Evolutionary conservation across 148 eudicot species (phyloP).

Genomic region (Rhododendron griersonianum): DNA sequence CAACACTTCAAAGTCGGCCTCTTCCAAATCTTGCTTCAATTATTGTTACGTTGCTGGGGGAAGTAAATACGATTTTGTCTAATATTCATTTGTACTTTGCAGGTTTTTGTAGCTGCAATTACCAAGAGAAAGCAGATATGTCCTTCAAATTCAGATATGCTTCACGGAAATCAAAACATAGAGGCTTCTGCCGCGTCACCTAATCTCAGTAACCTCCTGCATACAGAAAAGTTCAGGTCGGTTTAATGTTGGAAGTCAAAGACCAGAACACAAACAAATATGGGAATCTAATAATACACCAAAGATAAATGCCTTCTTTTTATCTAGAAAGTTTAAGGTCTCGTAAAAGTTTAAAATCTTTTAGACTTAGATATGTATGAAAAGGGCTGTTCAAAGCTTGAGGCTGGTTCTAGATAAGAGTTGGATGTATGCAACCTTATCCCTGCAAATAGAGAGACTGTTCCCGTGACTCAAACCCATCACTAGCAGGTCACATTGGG

Average conservation of each 20-base stretch:
- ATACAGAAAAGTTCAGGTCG: constrained; percentile 73
- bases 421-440: not conserved
- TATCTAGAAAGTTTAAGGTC: not conserved
- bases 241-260: not conserved
- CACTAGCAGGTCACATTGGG: not conserved
- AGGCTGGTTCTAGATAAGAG: not conserved
- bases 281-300: not conserved
- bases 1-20: not conserved
- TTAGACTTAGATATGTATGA: not conserved
- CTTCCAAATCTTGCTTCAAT: not conserved
- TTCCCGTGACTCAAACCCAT: not conserved
- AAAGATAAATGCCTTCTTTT: not conserved
- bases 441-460: not conserved
- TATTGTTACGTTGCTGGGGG: not conserved
- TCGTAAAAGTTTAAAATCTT: not conserved
- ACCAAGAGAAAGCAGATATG: constrained; percentile 71
- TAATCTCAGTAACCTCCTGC: constrained; percentile 28
- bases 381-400: not conserved
- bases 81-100: not conserved
- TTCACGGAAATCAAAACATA: constrained; percentile 53
- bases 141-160: constrained; percentile 55
- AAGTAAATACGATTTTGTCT: not conserved
- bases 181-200: constrained; percentile 2
- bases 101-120: constrained; percentile 92
- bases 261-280: not conserved